Base-by-base conservation (phyloP, 1,284 basidiomycete species). In the Ustilago loliicola region DNA sequence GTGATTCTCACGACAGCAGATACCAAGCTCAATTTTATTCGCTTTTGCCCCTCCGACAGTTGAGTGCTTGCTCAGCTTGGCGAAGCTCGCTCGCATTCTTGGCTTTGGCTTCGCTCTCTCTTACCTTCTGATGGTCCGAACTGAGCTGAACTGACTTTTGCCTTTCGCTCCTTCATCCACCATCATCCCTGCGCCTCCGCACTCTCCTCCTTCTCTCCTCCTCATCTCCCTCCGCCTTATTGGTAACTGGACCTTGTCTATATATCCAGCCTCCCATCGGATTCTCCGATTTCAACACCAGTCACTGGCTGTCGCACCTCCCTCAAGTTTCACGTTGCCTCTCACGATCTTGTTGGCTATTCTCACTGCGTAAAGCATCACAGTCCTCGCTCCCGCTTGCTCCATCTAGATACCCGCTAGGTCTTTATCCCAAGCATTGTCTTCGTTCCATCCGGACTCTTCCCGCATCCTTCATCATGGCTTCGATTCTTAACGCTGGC, bases 401-500 rank as follows among this genome's bases (percentile, higher is more conserved):
- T 34, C 42, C 58, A 50, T 61, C 58, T 61, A 54, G 29, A 48
- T 50, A 36, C 40, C 51, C 30, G 30, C 36, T 29, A 8, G 19
- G n/a, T 7, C 42, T 21, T 40, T 38, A 15, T 11, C n/a, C 53
- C 21, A 21, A 45, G 42, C 42, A 45, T 45, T 15, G 52, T 64
- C 42, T 29, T 36, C 60, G 47, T 29, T 23, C 36, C 55, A 30
- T 56, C 65, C 45, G 29, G 29, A 42, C n/a, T 15, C 15, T 3
- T 32, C 5, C 29, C 38, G 25, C 29, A 19, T 61, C 15, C n/a
- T 45, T 21, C 50, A 59, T 13, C 23, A 77, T 77, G 74, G 65
- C 74, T 29, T 72, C 74, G 27, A 32, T 77, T 55, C 48, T 77
- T 38, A 66, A 62, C 66, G 66, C 61, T 42, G 74, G 74, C 51